Conservation (phyloP, 1,284 basidiomycete species). For the Marasmius sp. region DNA sequence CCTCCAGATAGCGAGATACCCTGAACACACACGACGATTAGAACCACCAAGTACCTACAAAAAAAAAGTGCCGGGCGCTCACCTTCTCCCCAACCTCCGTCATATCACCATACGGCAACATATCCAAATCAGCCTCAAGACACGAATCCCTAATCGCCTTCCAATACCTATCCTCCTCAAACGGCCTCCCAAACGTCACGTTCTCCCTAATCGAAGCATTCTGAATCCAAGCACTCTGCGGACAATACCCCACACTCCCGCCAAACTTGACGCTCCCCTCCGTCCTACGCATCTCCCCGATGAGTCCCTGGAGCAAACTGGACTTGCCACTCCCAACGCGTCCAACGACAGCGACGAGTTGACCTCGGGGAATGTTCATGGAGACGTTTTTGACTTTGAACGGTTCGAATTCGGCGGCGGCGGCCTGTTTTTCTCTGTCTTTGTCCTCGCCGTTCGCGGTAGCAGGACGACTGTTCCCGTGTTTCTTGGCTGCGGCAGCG, state of each 20-base stretch:
- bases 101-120: conserved; percentile 80
- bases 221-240: conserved; percentile 87
- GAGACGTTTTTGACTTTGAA: conserved; percentile 64
- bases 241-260: conserved; percentile 77
- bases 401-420: conserved; percentile 26
- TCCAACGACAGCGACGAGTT: conserved; percentile 83
- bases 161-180: conserved; percentile 79
- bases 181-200: conserved; percentile 82
- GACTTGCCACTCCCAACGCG: conserved; percentile 65
- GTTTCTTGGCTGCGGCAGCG: conserved; percentile 13
- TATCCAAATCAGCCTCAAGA: conserved; percentile 76
- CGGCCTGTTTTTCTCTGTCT: too few relatives aligned
- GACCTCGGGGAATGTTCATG: conserved; percentile 67
- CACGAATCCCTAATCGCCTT: conserved; percentile 74
- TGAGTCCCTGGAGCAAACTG: conserved; percentile 72
- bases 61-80: too few relatives aligned
- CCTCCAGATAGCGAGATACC: conserved; percentile 85
- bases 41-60: too few relatives aligned
- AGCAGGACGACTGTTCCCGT: conserved; percentile 7
- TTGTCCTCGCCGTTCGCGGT: conserved; percentile 19
- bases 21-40: conserved; percentile 25
- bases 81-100: conserved; percentile 92
- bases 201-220: conserved; percentile 80
- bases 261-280: conserved; percentile 67
- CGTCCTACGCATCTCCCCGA: conserved; percentile 79